These are phyloP conservation scores for Ploettnerulaceae sp. DNA, from an alignment of 2,329 filamentous ascomycete species.

Conservation along the genomic window DNA sequence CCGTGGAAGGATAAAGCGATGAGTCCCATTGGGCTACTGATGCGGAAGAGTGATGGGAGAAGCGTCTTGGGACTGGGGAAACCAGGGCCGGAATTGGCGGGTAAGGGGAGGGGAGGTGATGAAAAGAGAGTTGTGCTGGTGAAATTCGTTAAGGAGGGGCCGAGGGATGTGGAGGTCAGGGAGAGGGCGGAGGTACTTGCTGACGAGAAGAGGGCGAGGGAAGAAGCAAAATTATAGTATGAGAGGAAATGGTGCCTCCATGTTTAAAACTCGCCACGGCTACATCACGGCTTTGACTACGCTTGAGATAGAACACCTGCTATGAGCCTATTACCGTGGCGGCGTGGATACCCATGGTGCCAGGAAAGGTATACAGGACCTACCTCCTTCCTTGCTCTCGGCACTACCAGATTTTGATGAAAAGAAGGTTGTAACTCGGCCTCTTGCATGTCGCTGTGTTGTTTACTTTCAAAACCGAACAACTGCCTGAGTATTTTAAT, in stretches of 20 bases:
- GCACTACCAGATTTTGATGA: too few relatives aligned
- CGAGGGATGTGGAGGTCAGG: conserved; percentile 49
- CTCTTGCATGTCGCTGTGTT: too few relatives aligned
- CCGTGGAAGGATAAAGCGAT: conserved; percentile 58
- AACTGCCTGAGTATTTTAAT: too few relatives aligned
- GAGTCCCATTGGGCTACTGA: conserved; percentile 45
- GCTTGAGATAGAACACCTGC: too few relatives aligned
- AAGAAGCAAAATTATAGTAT: conserved; percentile 24
- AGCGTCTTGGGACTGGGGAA: conserved; percentile 53
- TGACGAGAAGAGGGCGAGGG: conserved; percentile 43
- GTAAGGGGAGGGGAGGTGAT: conserved; percentile 48
- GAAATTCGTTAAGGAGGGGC: conserved; percentile 46
- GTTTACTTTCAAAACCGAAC: too few relatives aligned
- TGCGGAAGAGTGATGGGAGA: conserved; percentile 47
- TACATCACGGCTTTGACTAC: too few relatives aligned
- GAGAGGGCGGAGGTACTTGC: conserved; percentile 45
- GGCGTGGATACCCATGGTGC: too few relatives aligned
- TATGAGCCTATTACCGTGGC: too few relatives aligned
- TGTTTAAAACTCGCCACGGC: too few relatives aligned
- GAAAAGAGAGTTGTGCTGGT: conserved; percentile 55
- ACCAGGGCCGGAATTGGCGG: conserved; percentile 51
- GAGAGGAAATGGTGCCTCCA: not conserved
- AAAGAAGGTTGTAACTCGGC: too few relatives aligned
- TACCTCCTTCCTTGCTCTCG: too few relatives aligned
- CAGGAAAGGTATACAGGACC: too few relatives aligned